Evolutionary conservation across 306 rosid genomes (phyloP), one percentile per base, ranked within the genome.

Genomic region (Medicago lupulina): DNA sequence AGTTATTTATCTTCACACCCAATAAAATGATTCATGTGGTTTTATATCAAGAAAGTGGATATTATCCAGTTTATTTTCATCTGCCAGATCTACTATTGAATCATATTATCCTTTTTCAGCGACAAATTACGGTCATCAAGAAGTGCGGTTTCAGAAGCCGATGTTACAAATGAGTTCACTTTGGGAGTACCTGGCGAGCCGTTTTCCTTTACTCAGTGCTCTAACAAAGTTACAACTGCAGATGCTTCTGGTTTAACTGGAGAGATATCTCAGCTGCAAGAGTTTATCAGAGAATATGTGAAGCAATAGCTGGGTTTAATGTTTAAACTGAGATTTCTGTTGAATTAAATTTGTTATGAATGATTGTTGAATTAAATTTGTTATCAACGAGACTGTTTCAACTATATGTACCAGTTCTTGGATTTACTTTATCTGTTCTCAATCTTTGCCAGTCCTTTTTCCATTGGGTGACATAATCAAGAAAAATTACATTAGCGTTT

Each of bases 41-140:
- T 55, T 49, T 15, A 49, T 46, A 5, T 47, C 53, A 4, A 47
- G 17, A 13, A 47, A 9, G 47, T 43, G 11, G 49, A 53, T 47
- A 8, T 60, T 54, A 62, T 21, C 53, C 63, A 34, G 38, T 5
- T 59, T 53, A 18, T 72, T 70, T 23, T 81, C 9, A 18, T 66
- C 60, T 61, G 9, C 41, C 67, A 73, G 39, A 17, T 36, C 23
- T 34, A 34, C 38, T 4, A 34, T 71, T 60, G 70, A 81, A 62
- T 65, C 43, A 44, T 74, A 61, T 23, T 54, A 69, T 5, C 7
- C 57, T 77, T 75, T 17, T 76, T 40, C 88, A 94, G 98, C 9
- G 98, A 94, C 78, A 94, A 94, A 76, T 84, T 91, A 60, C 86
- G 93, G 62, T 74, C 88, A 73, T 90, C 98, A 54, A 90, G 98